Base-by-base conservation (phyloP, 495 filamentous ascomycete species). In the Lineolata rhizophorae region DNA sequence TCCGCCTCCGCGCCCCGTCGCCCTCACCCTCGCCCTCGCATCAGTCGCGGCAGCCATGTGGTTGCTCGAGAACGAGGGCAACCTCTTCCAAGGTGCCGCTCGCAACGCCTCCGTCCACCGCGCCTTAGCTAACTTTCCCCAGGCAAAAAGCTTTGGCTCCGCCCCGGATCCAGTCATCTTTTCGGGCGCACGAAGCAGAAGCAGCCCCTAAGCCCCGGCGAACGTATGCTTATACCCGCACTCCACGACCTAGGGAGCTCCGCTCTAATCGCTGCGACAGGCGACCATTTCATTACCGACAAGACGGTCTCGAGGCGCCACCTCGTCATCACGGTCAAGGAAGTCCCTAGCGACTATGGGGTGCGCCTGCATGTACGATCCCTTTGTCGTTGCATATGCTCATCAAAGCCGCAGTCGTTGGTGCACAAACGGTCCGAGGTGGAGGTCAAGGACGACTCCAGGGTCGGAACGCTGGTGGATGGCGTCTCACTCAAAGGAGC, bases 221-320 rank as follows among this genome's bases (percentile, higher is more conserved):
- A 20, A 33, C 13, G 15, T 27, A 28, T 14, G 11, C 3, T 25
- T 19, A 16, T 11, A n/a, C n/a, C n/a, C 4, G 3, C 4, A 10
- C 9, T 5, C 22, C 8, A 26, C 8, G 22, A 26, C 12, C 8
- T 26, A 26, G 22, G 8, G 22, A 12, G 8, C 8, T 26, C 8
- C 8, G 22, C 8, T 8, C 22, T 8, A 14, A 26, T 10, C 5
- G 24, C 30, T 10, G 28, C 18, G 13, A 52, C 43, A 67, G 49
- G 55, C 61, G 54, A 64, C 44, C 45, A 71, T 70, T 49, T 49
- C 32, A 62, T 79, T 52, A 31, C 61, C 4, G 58, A 82, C 35
- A 73, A 76, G 38, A 70, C 70, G 4, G 72, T 97, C 30, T 97
- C 87, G n/a, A 65, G 85, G 19, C 74, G 85, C 39, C 87, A 97